Evolutionary conservation across 768 basidiomycete genomes (phyloP).

Genomic region (Scleroderma bovista): DNA sequence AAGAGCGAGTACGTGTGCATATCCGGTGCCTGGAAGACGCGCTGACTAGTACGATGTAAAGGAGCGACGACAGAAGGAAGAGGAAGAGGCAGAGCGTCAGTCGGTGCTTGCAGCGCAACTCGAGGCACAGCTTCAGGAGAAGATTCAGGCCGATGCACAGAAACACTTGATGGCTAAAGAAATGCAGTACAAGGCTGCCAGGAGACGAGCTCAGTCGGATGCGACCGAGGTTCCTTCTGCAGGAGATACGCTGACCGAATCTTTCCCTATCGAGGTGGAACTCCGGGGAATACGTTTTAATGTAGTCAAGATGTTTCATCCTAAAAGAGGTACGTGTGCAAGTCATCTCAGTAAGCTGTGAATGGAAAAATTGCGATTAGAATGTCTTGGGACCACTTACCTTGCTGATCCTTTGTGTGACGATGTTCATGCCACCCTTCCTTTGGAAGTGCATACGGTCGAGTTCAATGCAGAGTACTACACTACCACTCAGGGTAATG

Average conservation of each 20-base stretch:
- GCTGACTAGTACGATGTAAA: slow-evolving; percentile 17
- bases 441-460: slow-evolving; percentile 64
- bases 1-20: slow-evolving; percentile 48
- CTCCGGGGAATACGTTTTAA: slow-evolving; percentile 56
- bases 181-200: slow-evolving; percentile 43
- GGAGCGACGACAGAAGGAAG: slow-evolving; percentile 50
- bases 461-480: slow-evolving; percentile 70
- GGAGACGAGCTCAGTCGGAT: slow-evolving; percentile 64
- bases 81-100: slow-evolving; percentile 49
- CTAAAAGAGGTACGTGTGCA: slow-evolving; percentile 48
- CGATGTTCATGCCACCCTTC: slow-evolving; percentile 48
- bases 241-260: slow-evolving; percentile 52
- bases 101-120: slow-evolving; percentile 44
- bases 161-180: slow-evolving; percentile 43
- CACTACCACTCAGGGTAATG: slow-evolving; percentile 51
- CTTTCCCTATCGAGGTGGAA: slow-evolving; percentile 52
- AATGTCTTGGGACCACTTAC: slow-evolving; percentile 61
- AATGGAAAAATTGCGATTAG: slow-evolving; percentile 28
- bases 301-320: slow-evolving; percentile 67
- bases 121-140: slow-evolving; percentile 57
- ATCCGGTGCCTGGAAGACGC: background rate
- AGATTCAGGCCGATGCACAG: slow-evolving; percentile 62
- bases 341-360: background rate
- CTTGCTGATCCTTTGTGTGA: slow-evolving; percentile 74
- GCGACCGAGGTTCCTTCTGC: slow-evolving; percentile 56